phyloP scores from a whole-genome alignment of 352 stramenopile genomes.

The Thalassiosira livingstoniorum region DNA sequence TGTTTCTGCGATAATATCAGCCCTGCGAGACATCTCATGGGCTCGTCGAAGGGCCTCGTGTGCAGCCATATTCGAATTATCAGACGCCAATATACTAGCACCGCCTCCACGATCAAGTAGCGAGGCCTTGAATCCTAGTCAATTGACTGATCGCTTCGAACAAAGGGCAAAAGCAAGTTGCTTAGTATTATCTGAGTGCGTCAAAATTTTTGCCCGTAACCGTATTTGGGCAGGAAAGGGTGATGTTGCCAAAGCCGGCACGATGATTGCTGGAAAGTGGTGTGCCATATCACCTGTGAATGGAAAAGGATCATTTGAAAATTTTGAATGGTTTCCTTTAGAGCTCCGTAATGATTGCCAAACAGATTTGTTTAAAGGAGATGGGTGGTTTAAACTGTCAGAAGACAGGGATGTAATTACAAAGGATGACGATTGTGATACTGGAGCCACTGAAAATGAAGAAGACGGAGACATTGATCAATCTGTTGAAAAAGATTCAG shows the following conservation, averaged over 20 bases:
- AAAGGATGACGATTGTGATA: slow-evolving; percentile 31
- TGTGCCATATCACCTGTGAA: slow-evolving; percentile 18
- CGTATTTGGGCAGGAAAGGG: slow-evolving; percentile 80
- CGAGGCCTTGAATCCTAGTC: slow-evolving; percentile 11
- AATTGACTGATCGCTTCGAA: slow-evolving; percentile 40
- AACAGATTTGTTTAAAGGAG: slow-evolving; percentile 70
- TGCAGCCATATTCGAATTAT: slow-evolving; percentile 66
- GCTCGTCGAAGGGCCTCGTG: slow-evolving; percentile 62
- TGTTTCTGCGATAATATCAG: slow-evolving; percentile 59
- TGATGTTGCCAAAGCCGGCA: slow-evolving; percentile 59
- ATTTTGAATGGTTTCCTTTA: slow-evolving; percentile 24
- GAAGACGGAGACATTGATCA: slow-evolving; percentile 17
- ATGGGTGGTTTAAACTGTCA: slow-evolving; percentile 62
- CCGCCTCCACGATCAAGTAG: slow-evolving; percentile 50
- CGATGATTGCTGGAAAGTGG: slow-evolving; percentile 63
- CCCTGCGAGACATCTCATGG: slow-evolving; percentile 75
- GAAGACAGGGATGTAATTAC: slow-evolving; percentile 4
- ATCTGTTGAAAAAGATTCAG: slow-evolving; percentile 24
- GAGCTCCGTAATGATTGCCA: slow-evolving; percentile 35
- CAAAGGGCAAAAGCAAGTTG: slow-evolving; percentile 58
- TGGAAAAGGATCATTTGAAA: slow-evolving; percentile 17
- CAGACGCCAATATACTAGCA: slow-evolving; percentile 70
- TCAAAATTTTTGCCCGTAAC: slow-evolving; percentile 63
- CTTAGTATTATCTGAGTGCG: slow-evolving; percentile 60
- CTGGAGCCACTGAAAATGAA: slow-evolving; percentile 22